Base-by-base conservation (phyloP, 257 asterid genomes). In the Paulownia fortunei region DNA sequence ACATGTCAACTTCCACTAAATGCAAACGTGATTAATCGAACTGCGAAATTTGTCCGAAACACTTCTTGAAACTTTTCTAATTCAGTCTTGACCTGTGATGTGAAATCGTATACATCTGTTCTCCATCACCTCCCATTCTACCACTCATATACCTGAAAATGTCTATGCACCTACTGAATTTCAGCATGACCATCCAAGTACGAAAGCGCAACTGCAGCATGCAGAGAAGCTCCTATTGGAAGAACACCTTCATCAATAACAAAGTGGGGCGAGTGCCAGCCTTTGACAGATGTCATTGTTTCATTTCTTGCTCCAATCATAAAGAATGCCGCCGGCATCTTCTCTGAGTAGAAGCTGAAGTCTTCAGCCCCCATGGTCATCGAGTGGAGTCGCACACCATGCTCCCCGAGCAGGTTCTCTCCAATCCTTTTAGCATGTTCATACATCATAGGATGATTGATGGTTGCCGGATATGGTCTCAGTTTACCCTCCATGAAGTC, bases 321-420 rank as follows among this genome's bases (percentile, higher is more conserved):
- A 55, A 86, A 92, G 80, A 91, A 82, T 2, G 98, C 86, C 4
- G 97, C 94, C 0, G 91, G 80, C 72, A 87, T 84, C 76, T 86
- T 91, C 79, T 88, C 87, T 6, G 93, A 79, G 23, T 90, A 94
- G 81, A 92, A 92, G 74, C 98, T 87, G 91, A 94, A 94, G 77
- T 94, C 98, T 85, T 94, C 99, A 0, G 99, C 93, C 44, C 88
- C 99, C 99, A 90, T 89, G 0, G 46, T 34, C 78, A 78, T 73
- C 0, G 80, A 70, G 30, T 4, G 1, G 52, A 78, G 80, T 27
- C 46, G 51, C 69, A 94, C 92, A 1, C 83, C 80, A 0, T 77
- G 4, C 76, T 86, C 81, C 68, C 99, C 98, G 0, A 94, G 91
- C 76, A 94, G 56, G 41, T 55, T 74, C 54, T 84, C 85, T 64